These are phyloP conservation scores for Plasmodium yoelii DNA, from an alignment of 169 alveolate species.

Conservation along the genomic window DNA sequence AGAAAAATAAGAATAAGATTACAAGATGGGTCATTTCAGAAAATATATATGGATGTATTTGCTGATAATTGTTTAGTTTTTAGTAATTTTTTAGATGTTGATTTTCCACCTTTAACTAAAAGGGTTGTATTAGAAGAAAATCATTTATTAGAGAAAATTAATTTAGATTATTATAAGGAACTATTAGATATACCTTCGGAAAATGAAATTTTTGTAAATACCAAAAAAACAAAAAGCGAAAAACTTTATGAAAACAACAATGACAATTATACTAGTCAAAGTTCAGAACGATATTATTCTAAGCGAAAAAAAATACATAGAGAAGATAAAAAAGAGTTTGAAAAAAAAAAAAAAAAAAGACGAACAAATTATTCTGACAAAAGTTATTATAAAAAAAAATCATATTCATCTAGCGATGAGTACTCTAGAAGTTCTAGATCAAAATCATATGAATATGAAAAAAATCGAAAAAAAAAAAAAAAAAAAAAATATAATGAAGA, in stretches of 20 bases:
- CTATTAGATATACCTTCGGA: constrained; percentile 44
- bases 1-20: constrained; percentile 94
- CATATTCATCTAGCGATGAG: not conserved
- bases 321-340: not conserved
- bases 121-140: constrained; percentile 92
- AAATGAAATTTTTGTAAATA: constrained; percentile 30
- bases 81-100: constrained; percentile 92
- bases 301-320: not conserved
- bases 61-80: constrained; percentile 94
- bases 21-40: constrained; percentile 89
- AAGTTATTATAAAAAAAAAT: not conserved
- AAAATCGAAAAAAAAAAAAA: constrained; percentile 2
- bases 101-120: constrained; percentile 94
- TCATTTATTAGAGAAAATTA: constrained; percentile 78
- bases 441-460: not conserved
- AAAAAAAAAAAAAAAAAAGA: not conserved
- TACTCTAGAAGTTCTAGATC: not conserved
- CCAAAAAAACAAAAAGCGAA: not conserved
- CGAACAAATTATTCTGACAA: not conserved
- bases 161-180: constrained; percentile 63
- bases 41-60: constrained; percentile 97
- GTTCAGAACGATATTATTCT: not conserved
- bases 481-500: constrained; percentile 10
- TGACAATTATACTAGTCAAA: not conserved
- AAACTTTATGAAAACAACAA: not conserved